Percentiles rank a stretch among this genome's conserved stretches.
Conservation (phyloP, 208 protist genomes). For the Wallacemonas rigidus region DNA sequence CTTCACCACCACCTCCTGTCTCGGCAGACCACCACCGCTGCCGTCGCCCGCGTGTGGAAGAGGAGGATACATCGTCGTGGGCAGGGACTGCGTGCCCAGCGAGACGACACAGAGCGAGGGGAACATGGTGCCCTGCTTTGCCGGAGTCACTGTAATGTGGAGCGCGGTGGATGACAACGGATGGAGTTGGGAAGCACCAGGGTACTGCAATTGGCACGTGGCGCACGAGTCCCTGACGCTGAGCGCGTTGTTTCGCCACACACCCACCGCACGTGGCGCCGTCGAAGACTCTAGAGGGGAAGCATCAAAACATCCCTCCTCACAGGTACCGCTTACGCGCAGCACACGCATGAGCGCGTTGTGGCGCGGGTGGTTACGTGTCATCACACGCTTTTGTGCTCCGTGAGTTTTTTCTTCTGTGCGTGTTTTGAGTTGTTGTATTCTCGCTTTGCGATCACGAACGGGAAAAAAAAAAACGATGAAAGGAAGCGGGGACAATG, state of each 20-base stretch:
- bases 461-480: no score
- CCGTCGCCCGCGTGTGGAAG: no score
- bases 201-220: constrained; percentile 49
- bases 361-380: neutral
- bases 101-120: constrained; percentile 58
- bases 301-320: constrained; percentile 29
- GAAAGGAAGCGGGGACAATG: no score
- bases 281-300: neutral
- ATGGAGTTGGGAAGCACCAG: constrained; percentile 32
- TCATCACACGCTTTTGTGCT: neutral
- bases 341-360: constrained; percentile 38
- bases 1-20: constrained; percentile 40
- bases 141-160: constrained; percentile 35
- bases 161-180: constrained; percentile 33
- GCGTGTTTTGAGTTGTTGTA: neutral
- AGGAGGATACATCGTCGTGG: neutral
- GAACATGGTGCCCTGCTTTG: constrained; percentile 35
- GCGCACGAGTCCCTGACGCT: constrained; percentile 43
- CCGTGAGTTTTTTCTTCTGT: neutral
- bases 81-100: constrained; percentile 34
- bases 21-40: neutral
- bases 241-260: constrained; percentile 51
- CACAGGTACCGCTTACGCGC: constrained; percentile 28
- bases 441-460: no score
- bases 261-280: neutral